phyloP scores from a whole-genome alignment of 805 yeast species.

The Lipomyces spencermartinsiae region DNA sequence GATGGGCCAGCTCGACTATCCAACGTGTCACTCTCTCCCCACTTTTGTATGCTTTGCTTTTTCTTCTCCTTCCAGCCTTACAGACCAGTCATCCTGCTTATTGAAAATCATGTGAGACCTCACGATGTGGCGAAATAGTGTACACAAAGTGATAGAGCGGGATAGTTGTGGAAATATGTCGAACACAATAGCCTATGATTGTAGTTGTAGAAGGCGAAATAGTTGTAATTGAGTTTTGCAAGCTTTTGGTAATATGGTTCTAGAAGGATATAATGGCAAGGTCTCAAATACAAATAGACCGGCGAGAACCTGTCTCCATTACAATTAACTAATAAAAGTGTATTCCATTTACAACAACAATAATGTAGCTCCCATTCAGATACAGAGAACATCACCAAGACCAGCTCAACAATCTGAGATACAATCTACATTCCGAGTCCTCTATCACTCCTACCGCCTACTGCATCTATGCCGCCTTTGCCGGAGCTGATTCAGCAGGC shows the following conservation, averaged over 20 bases:
- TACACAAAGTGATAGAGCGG: no score
- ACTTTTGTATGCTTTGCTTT: no score
- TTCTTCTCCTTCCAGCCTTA: no score
- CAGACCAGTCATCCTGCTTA: no score
- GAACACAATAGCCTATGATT: no score
- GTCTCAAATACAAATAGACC: conserved; percentile 1
- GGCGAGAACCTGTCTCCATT: not conserved
- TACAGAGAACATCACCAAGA: conserved; percentile 1
- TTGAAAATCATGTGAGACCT: no score
- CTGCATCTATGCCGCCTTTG: not conserved
- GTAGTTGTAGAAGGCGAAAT: no score
- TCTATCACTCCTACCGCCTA: not conserved
- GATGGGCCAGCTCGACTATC: not conserved
- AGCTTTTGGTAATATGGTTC: not conserved
- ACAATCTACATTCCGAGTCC: not conserved
- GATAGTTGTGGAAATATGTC: no score
- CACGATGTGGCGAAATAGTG: no score
- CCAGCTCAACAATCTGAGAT: not conserved
- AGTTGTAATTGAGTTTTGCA: conserved; percentile 3
- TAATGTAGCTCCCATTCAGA: not conserved
- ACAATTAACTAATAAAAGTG: not conserved
- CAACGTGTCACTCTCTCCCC: no score
- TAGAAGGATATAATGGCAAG: conserved; percentile 1
- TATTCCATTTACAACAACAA: not conserved
- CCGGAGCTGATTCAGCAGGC: not conserved